A percentile compares a stretch with the other conserved stretches of the same genome.
phyloP scores from a whole-genome alignment of 139 green algal species.

The Micractinium conductrix region DNA sequence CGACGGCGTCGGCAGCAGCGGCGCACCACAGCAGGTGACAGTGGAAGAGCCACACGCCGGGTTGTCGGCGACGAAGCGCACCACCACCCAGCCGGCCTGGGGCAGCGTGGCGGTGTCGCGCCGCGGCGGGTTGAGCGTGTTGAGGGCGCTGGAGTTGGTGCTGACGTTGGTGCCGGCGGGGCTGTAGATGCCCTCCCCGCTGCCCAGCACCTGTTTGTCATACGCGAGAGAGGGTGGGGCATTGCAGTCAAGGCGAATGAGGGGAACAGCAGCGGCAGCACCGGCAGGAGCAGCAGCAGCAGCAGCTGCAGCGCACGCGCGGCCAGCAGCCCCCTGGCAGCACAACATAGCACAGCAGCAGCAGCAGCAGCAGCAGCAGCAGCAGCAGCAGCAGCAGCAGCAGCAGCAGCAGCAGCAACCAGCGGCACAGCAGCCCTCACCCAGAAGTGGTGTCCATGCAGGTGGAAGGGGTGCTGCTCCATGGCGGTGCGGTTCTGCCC shows the following conservation, averaged over 20 bases:
- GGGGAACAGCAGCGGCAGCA: too few relatives aligned
- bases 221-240: too few relatives aligned
- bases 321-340: too few relatives aligned
- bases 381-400: too few relatives aligned
- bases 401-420: background rate
- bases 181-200: slow-evolving; percentile 49
- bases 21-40: slow-evolving; percentile 62
- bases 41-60: slow-evolving; percentile 66
- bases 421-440: slow-evolving; percentile 9
- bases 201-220: slow-evolving; percentile 47
- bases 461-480: slow-evolving; percentile 74
- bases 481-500: slow-evolving; percentile 41
- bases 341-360: too few relatives aligned
- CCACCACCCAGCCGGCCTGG: slow-evolving; percentile 46
- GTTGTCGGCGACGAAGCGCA: slow-evolving; percentile 56
- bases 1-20: background rate
- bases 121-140: slow-evolving; percentile 49
- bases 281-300: too few relatives aligned
- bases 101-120: slow-evolving; percentile 55
- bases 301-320: too few relatives aligned
- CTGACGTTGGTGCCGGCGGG: too few relatives aligned
- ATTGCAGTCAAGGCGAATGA: too few relatives aligned
- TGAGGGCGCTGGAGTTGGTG: slow-evolving; percentile 20
- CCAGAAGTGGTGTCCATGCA: slow-evolving; percentile 79
- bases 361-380: too few relatives aligned